Percentiles rank a stretch among this genome's conserved stretches.
Conservation (phyloP, 106 monocot species). For the Allium sativum region DNA sequence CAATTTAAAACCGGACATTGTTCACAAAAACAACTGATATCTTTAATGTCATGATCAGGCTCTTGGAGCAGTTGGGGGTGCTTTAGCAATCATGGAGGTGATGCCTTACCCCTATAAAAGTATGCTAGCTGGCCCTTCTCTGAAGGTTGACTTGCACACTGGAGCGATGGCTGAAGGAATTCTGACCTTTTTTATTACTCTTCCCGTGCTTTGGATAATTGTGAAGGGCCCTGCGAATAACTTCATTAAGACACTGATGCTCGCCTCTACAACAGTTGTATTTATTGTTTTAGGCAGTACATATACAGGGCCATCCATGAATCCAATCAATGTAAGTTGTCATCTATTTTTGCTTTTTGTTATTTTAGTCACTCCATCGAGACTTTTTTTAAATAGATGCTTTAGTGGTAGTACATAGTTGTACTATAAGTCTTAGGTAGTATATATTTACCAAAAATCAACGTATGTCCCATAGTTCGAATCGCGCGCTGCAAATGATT, state of each 20-base stretch:
- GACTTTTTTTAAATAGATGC: too few species aligned
- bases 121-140: slow-evolving; percentile 60
- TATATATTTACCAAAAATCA: too few species aligned
- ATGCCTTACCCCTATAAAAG: slow-evolving; percentile 84
- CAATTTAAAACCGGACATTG: too few species aligned
- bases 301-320: slow-evolving; percentile 82
- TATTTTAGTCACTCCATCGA: not conserved
- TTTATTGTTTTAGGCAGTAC: slow-evolving; percentile 51
- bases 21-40: too few species aligned
- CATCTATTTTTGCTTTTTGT: not conserved
- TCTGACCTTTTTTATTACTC: slow-evolving; percentile 70
- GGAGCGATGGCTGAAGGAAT: slow-evolving; percentile 74
- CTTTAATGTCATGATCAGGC: slow-evolving; percentile 31
- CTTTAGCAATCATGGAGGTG: slow-evolving; percentile 51
- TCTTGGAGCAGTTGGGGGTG: slow-evolving; percentile 70
- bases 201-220: slow-evolving; percentile 63
- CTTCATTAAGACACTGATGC: slow-evolving; percentile 47
- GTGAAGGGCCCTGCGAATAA: slow-evolving; percentile 58
- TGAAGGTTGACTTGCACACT: slow-evolving; percentile 76
- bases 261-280: slow-evolving; percentile 43
- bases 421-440: too few species aligned
- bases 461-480: too few species aligned
- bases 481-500: too few species aligned
- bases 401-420: too few species aligned
- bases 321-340: slow-evolving; percentile 71